These are phyloP conservation scores for Strigomonas culicis DNA, from an alignment of 208 protist species.

Conservation along the genomic window DNA sequence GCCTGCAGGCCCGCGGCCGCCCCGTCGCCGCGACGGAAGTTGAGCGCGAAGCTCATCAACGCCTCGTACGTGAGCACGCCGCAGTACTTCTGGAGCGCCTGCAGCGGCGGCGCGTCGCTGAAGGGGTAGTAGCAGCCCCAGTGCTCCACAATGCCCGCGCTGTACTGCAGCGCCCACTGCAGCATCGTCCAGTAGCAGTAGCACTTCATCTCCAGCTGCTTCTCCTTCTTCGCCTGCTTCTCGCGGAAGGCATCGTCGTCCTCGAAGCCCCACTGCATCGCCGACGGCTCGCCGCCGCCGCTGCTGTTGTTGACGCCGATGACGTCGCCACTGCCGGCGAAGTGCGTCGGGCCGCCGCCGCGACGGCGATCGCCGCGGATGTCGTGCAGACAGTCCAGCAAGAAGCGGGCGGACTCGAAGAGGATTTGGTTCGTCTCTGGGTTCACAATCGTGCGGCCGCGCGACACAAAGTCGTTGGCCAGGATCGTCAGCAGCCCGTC, in stretches of 20 bases:
- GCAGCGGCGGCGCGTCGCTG: slow-evolving; percentile 54
- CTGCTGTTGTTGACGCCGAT: slow-evolving; percentile 37
- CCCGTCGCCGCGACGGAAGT: slow-evolving; percentile 16
- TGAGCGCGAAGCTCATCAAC: slow-evolving; percentile 44
- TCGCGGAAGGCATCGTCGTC: slow-evolving; percentile 33
- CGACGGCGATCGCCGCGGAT: slow-evolving; percentile 32
- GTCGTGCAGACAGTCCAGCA: slow-evolving; percentile 71
- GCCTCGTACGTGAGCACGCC: slow-evolving; percentile 71
- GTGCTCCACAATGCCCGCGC: slow-evolving; percentile 72
- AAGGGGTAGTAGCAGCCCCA: slow-evolving; percentile 90
- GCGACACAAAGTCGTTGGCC: slow-evolving; percentile 78
- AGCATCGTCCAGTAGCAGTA: slow-evolving; percentile 91
- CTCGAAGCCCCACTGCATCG: slow-evolving; percentile 35
- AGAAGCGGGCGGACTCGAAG: slow-evolving; percentile 68
- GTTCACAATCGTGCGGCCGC: slow-evolving; percentile 62
- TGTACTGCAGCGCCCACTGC: slow-evolving; percentile 90
- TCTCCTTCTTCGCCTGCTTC: slow-evolving; percentile 37
- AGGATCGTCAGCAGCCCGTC: slow-evolving; percentile 85
- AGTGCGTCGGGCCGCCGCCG: background rate
- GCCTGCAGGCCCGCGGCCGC: background rate
- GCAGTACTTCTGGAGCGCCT: slow-evolving; percentile 73
- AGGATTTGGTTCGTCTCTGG: slow-evolving; percentile 71
- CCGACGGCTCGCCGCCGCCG: slow-evolving; percentile 10
- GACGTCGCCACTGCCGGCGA: slow-evolving; percentile 13
- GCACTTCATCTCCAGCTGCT: slow-evolving; percentile 52